Percentiles rank a stretch among this genome's conserved stretches.
phyloP scores from a whole-genome alignment of 1,284 basidiomycete species.

The Leccinum idahoense region DNA sequence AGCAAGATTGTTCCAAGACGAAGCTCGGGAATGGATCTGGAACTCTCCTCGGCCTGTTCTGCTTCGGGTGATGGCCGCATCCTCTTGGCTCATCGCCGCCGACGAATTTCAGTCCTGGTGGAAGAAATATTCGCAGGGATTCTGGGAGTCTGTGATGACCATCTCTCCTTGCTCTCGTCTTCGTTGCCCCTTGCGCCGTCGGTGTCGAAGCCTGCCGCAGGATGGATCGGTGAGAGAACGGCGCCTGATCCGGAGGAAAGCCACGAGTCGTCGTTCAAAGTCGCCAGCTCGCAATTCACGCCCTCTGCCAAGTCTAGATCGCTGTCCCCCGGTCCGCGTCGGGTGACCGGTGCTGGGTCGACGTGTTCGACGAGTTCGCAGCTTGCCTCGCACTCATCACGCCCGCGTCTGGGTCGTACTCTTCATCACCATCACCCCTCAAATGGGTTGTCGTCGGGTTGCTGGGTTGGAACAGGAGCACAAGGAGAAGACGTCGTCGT shows the following conservation, averaged over 20 bases:
- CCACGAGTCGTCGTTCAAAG: background rate
- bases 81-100: conserved; percentile 10
- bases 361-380: conserved; percentile 9
- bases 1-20: conserved; percentile 6
- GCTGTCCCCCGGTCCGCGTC: conserved; percentile 15
- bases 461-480: no score
- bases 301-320: conserved; percentile 13
- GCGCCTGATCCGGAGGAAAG: background rate
- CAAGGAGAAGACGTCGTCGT: no score
- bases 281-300: background rate
- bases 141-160: conserved; percentile 21
- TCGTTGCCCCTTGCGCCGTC: conserved; percentile 10
- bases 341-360: conserved; percentile 1
- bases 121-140: conserved; percentile 25
- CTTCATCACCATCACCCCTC: conserved; percentile 11
- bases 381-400: conserved; percentile 10
- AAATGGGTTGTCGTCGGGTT: background rate
- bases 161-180: conserved; percentile 22
- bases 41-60: background rate
- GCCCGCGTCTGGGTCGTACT: conserved; percentile 8
- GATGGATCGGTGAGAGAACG: conserved; percentile 6
- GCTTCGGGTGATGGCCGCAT: conserved; percentile 3
- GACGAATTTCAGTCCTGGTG: conserved; percentile 10
- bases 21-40: background rate
- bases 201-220: conserved; percentile 1